phyloP scores from a whole-genome alignment of 495 filamentous ascomycete species.

The Podospora didyma region DNA sequence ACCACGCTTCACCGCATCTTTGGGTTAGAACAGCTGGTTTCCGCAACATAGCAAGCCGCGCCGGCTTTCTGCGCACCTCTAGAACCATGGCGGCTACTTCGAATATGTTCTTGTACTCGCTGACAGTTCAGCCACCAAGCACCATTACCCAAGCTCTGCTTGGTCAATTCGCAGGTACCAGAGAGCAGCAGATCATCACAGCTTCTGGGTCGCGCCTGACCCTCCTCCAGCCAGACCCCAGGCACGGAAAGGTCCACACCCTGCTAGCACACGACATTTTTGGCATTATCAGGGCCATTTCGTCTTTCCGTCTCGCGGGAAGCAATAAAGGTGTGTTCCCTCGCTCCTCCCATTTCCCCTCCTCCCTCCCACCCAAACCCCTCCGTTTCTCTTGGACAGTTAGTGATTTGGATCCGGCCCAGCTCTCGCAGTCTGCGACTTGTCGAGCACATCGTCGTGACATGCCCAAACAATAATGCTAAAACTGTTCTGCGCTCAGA shows the following conservation, averaged over 20 bases:
- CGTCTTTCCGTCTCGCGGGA: slow-evolving; percentile 85
- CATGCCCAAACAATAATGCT: slow-evolving; percentile 43
- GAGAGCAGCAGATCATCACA: slow-evolving; percentile 94
- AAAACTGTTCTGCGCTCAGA: slow-evolving; percentile 60
- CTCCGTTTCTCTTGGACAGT: slow-evolving; percentile 54
- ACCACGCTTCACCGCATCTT: too few species aligned
- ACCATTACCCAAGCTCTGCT: slow-evolving; percentile 85
- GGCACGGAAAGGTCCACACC: slow-evolving; percentile 77
- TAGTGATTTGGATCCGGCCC: slow-evolving; percentile 85
- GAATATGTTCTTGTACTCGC: slow-evolving; percentile 94
- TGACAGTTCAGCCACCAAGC: slow-evolving; percentile 89
- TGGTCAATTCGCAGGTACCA: slow-evolving; percentile 90
- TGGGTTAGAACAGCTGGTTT: too few species aligned
- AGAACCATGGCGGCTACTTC: slow-evolving; percentile 89
- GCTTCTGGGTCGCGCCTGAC: slow-evolving; percentile 87
- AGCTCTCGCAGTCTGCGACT: slow-evolving; percentile 31
- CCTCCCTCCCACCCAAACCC: slow-evolving; percentile 17
- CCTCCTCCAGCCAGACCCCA: slow-evolving; percentile 79
- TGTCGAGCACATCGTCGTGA: neutral
- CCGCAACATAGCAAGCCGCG: slow-evolving; percentile 32
- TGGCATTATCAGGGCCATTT: slow-evolving; percentile 84
- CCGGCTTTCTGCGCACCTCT: slow-evolving; percentile 48
- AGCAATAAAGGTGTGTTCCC: slow-evolving; percentile 85
- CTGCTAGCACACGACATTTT: slow-evolving; percentile 90
- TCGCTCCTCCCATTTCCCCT: neutral